These are phyloP conservation scores for Symbiodinium natans DNA, from an alignment of 73 alveolate species.

Conservation along the genomic window DNA sequence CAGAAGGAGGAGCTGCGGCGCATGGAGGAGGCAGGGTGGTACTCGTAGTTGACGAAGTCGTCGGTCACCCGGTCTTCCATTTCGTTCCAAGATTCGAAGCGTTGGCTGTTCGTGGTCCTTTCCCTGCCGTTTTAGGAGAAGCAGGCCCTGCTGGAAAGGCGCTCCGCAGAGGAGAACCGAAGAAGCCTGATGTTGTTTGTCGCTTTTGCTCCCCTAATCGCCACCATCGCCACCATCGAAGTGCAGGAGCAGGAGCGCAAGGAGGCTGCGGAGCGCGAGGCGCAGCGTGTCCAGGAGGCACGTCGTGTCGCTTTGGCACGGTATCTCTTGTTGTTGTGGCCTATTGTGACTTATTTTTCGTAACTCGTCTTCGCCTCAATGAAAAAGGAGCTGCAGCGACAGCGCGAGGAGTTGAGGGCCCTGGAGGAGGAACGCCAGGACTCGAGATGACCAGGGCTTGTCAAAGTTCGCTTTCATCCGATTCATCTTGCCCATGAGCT, in stretches of 20 bases:
- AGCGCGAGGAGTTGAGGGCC: conserved; percentile 75
- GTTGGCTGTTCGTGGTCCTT: too few species aligned
- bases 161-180: background rate
- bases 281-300: conserved; percentile 69
- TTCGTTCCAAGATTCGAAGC: background rate
- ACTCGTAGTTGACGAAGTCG: background rate
- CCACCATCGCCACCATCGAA: background rate
- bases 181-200: background rate
- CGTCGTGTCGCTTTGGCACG: too few species aligned
- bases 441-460: too few species aligned
- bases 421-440: conserved; percentile 77
- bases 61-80: background rate
- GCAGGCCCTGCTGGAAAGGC: background rate
- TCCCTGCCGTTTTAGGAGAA: background rate
- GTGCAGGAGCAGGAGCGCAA: conserved; percentile 40
- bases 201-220: background rate
- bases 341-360: background rate
- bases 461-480: too few species aligned
- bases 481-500: background rate
- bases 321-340: background rate
- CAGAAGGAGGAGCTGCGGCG: conserved; percentile 70
- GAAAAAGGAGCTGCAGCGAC: conserved; percentile 31
- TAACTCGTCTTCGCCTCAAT: background rate
- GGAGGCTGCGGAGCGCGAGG: conserved; percentile 59
- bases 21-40: conserved; percentile 33